Evolutionary conservation across 2,329 filamentous ascomycete species (phyloP).

Genomic region (Hypoxylon sp.): DNA sequence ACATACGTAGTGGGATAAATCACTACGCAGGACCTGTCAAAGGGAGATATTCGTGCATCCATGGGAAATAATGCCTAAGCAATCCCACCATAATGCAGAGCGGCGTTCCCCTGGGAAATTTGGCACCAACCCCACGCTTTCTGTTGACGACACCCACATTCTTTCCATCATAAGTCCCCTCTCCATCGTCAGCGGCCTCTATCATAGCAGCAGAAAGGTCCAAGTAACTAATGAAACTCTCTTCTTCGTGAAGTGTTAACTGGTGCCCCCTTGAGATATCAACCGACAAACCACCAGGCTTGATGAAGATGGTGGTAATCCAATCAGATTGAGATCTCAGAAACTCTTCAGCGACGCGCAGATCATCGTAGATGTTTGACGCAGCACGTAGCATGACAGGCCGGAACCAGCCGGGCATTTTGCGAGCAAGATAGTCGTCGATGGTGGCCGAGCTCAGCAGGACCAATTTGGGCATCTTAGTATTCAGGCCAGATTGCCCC

Average conservation of each 20-base stretch:
- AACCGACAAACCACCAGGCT: slow-evolving; percentile 58
- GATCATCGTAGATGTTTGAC: slow-evolving; percentile 59
- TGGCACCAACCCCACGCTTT: slow-evolving; percentile 48
- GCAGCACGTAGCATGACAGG: slow-evolving; percentile 53
- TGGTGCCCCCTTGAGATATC: slow-evolving; percentile 59
- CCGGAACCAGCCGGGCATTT: slow-evolving; percentile 52
- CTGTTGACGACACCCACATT: slow-evolving; percentile 53
- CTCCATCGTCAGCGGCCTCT: slow-evolving; percentile 59
- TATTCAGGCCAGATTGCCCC: background rate
- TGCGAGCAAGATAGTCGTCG: slow-evolving; percentile 56
- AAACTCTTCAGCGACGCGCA: slow-evolving; percentile 55
- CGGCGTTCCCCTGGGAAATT: slow-evolving; percentile 55
- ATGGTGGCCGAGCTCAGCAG: slow-evolving; percentile 61
- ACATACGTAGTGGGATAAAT: background rate
- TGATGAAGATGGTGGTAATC: slow-evolving; percentile 59
- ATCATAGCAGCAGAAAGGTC: slow-evolving; percentile 66
- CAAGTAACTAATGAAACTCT: slow-evolving; percentile 59
- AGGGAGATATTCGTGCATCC: slow-evolving; percentile 55
- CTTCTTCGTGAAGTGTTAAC: slow-evolving; percentile 57
- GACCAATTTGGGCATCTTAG: slow-evolving; percentile 58
- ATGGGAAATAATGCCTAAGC: slow-evolving; percentile 55
- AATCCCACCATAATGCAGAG: slow-evolving; percentile 54
- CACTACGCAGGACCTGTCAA: background rate
- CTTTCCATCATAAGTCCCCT: slow-evolving; percentile 48
- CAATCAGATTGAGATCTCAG: slow-evolving; percentile 58